Conservation (phyloP, 1,284 basidiomycete genomes). For the Cutaneotrichosporon mucoides region DNA sequence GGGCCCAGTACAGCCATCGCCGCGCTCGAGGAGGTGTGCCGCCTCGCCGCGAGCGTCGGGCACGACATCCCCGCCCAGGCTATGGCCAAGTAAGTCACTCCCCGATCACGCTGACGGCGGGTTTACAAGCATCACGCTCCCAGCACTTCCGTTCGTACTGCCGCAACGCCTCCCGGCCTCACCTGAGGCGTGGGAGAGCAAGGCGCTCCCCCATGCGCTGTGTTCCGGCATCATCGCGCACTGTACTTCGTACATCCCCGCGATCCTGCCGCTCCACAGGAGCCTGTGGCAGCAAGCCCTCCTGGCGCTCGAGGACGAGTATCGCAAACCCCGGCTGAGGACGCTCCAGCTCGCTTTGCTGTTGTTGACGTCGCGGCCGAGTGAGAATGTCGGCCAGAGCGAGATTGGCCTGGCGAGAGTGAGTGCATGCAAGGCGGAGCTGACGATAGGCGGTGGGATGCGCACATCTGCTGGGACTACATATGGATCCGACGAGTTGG, state of each 20-base stretch:
- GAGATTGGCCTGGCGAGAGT: constrained; percentile 31
- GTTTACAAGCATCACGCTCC: constrained; percentile 20
- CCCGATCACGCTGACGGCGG: not conserved
- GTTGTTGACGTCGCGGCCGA: constrained; percentile 28
- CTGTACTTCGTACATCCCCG: constrained; percentile 27
- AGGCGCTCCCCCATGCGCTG: constrained; percentile 30
- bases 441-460: constrained; percentile 32
- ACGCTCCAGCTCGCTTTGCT: constrained; percentile 38
- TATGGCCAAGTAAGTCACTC: not conserved
- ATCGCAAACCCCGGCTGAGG: constrained; percentile 34
- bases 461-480: constrained; percentile 42
- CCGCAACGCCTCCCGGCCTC: constrained; percentile 15
- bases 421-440: not conserved
- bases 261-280: constrained; percentile 28
- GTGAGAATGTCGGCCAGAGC: constrained; percentile 31
- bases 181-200: not conserved
- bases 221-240: constrained; percentile 39
- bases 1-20: constrained; percentile 17
- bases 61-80: constrained; percentile 11
- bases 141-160: constrained; percentile 39
- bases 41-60: no score
- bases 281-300: constrained; percentile 32
- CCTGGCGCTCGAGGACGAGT: constrained; percentile 40
- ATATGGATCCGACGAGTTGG: constrained; percentile 43
- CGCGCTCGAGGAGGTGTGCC: constrained; percentile 18